Evolutionary conservation across 495 filamentous ascomycete species (phyloP).

Genomic region (Clohesyomyces aquaticus): DNA sequence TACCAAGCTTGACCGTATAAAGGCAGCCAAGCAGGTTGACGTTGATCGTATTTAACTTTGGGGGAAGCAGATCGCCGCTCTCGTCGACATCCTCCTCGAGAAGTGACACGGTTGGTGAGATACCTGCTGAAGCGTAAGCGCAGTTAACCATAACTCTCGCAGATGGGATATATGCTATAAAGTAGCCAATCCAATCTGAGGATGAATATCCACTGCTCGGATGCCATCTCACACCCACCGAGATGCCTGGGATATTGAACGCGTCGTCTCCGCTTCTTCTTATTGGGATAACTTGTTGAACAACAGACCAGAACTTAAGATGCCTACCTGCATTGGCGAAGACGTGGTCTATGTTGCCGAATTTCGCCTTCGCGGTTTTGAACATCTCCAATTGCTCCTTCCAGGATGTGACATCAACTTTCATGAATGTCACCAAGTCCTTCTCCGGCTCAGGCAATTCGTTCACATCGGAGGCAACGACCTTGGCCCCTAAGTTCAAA

Average conservation of each 20-base stretch:
- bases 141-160: not conserved
- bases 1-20: conserved; percentile 31
- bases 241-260: too few species aligned
- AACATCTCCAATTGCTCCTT: conserved; percentile 29
- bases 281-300: too few species aligned
- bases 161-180: too few species aligned
- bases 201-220: too few species aligned
- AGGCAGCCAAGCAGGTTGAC: conserved; percentile 39
- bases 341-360: conserved; percentile 34
- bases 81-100: conserved; percentile 35
- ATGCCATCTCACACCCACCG: too few species aligned
- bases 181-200: too few species aligned
- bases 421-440: conserved; percentile 20
- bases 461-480: conserved; percentile 47
- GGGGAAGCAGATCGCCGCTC: conserved; percentile 29
- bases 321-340: conserved; percentile 37
- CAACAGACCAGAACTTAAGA: not conserved
- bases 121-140: conserved; percentile 11
- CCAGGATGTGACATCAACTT: conserved; percentile 36
- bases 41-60: conserved; percentile 28
- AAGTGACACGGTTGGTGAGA: conserved; percentile 2
- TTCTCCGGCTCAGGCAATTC: conserved; percentile 41
- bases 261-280: too few species aligned
- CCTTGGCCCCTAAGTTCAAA: conserved; percentile 51
- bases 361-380: conserved; percentile 28